Conservation (phyloP, 106 monocot species). For the Cymbidium sinense region DNA sequence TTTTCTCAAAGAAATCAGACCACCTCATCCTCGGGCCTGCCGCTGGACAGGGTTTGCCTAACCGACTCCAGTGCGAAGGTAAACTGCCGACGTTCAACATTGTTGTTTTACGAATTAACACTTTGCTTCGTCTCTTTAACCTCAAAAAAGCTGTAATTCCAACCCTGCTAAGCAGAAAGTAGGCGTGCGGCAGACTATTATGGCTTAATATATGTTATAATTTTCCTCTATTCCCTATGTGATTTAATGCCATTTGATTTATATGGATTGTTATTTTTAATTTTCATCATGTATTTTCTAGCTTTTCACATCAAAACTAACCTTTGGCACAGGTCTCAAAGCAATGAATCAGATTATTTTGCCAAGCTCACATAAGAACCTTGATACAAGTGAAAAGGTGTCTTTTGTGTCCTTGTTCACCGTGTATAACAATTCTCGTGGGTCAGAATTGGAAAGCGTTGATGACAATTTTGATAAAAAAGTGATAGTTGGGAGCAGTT, state of each 20-base stretch:
- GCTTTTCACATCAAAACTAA: not conserved
- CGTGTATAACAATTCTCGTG: constrained; percentile 27
- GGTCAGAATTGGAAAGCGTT: not conserved
- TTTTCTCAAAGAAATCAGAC: constrained; percentile 33
- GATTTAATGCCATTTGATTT: not conserved
- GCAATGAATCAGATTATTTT: constrained; percentile 41
- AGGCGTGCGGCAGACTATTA: not conserved
- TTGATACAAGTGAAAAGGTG: constrained; percentile 17
- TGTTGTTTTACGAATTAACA: not conserved
- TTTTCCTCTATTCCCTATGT: not conserved
- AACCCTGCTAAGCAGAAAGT: not conserved
- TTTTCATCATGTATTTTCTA: not conserved
- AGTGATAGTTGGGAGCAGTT: constrained; percentile 36
- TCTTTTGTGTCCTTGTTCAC: constrained; percentile 87
- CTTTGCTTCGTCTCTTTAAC: not conserved
- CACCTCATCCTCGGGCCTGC: constrained; percentile 68
- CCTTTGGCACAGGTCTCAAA: constrained; percentile 37
- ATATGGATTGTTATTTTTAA: not conserved
- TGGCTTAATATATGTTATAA: not conserved
- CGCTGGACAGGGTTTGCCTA: constrained; percentile 69
- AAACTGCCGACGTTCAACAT: not conserved
- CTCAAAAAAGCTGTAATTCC: not conserved
- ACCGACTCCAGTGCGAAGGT: constrained; percentile 91
- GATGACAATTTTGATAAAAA: not conserved
- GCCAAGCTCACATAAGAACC: constrained; percentile 5